These are phyloP conservation scores for Rehmannia glutinosa DNA, from an alignment of 257 asterid species.

Conservation along the genomic window DNA sequence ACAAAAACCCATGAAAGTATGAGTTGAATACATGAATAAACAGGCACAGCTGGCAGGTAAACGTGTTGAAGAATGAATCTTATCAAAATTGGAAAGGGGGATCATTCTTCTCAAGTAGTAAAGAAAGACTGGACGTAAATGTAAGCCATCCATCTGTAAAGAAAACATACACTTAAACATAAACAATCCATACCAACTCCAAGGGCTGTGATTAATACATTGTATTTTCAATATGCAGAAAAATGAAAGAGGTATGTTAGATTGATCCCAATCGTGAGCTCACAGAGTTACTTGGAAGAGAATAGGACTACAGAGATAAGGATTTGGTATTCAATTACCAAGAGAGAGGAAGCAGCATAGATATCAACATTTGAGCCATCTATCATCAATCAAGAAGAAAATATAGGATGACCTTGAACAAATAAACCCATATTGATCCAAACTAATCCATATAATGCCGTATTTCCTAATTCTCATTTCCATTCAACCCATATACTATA, in stretches of 20 bases:
- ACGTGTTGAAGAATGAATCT: background rate
- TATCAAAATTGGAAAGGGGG: background rate
- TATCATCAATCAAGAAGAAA: no score
- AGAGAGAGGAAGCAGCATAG: background rate
- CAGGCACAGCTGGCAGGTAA: background rate
- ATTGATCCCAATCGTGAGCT: background rate
- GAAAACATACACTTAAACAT: background rate
- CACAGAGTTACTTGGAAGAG: background rate
- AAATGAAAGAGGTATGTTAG: background rate
- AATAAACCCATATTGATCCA: no score
- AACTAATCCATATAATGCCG: background rate
- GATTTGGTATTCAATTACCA: constrained; percentile 7
- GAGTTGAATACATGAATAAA: no score
- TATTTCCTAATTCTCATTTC: no score
- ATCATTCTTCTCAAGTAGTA: background rate
- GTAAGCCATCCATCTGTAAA: background rate
- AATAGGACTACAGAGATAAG: background rate
- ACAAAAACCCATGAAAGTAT: background rate
- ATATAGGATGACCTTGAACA: no score
- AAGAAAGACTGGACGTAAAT: background rate
- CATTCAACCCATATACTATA: background rate
- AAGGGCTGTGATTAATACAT: background rate
- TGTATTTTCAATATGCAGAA: background rate
- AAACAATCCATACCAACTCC: background rate
- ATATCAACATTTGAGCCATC: no score